A percentile compares a stretch with the other conserved stretches of the same genome.
Conservation (phyloP, 2,329 filamentous ascomycete species). For the Tolypocladium sp. region DNA sequence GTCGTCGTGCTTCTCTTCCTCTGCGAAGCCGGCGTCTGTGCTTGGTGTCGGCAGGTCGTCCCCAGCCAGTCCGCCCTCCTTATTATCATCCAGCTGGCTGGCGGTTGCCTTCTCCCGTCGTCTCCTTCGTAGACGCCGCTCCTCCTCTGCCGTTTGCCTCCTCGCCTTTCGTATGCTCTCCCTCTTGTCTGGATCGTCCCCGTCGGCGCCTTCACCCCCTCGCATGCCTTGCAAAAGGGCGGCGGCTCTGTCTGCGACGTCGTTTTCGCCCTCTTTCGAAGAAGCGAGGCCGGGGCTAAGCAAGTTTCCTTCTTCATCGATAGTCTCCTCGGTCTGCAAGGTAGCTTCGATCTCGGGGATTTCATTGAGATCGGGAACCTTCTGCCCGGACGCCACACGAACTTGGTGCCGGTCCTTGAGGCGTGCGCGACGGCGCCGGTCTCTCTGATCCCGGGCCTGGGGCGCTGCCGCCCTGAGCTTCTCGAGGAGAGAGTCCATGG, state of each 20-base stretch:
- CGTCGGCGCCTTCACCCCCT: constrained; percentile 50
- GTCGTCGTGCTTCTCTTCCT: constrained; percentile 4
- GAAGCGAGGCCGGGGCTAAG: constrained; percentile 42
- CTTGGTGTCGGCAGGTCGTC: constrained; percentile 4
- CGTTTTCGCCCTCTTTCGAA: constrained; percentile 46
- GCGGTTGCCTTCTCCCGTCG: constrained; percentile 51
- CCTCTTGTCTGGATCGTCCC: constrained; percentile 39
- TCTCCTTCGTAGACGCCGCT: constrained; percentile 58
- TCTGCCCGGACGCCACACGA: constrained; percentile 78
- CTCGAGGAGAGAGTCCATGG: constrained; percentile 93
- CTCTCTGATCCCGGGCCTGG: constrained; percentile 79
- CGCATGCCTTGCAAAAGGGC: constrained; percentile 77
- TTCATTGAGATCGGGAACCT: constrained; percentile 64
- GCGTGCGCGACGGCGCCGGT: constrained; percentile 75
- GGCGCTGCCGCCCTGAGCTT: constrained; percentile 90
- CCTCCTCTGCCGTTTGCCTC: constrained; percentile 70
- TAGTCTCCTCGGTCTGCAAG: constrained; percentile 24
- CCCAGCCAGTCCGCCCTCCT: constrained; percentile 11
- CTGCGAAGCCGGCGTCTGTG: constrained; percentile 4
- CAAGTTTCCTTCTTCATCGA: constrained; percentile 39
- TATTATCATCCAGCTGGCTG: constrained; percentile 18
- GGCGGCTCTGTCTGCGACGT: constrained; percentile 78
- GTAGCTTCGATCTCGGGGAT: constrained; percentile 44
- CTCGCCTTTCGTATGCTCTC: constrained; percentile 51
- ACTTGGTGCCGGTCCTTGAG: constrained; percentile 88